phyloP scores from a whole-genome alignment of 331 rosid species.

The Acacia concinna region DNA sequence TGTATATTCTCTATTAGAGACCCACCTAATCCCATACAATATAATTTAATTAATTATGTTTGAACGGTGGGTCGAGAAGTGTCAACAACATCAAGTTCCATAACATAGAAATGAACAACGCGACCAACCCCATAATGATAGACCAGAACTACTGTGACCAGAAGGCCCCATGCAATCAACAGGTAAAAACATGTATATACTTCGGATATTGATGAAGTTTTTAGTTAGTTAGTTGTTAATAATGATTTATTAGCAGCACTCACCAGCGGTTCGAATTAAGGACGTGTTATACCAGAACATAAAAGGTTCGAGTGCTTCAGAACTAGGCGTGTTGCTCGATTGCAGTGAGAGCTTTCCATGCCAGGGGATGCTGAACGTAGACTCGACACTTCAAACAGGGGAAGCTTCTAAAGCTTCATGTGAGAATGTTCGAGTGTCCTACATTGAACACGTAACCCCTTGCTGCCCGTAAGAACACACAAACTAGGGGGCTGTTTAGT shows the following conservation, averaged over 20 bases:
- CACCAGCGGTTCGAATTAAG: constrained; percentile 54
- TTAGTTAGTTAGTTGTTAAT: not conserved
- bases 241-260: constrained; percentile 33
- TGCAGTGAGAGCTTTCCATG: constrained; percentile 67
- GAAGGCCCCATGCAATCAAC: constrained; percentile 44
- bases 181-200: constrained; percentile 25
- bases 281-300: constrained; percentile 67
- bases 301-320: constrained; percentile 51
- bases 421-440: constrained; percentile 41
- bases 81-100: constrained; percentile 58
- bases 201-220: not conserved
- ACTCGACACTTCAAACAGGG: constrained; percentile 33
- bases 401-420: constrained; percentile 39
- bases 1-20: not conserved
- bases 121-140: constrained; percentile 60
- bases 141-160: constrained; percentile 68
- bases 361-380: constrained; percentile 45
- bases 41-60: not conserved
- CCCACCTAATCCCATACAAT: not conserved
- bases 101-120: constrained; percentile 60
- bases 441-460: constrained; percentile 52
- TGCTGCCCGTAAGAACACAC: no score
- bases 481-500: no score
- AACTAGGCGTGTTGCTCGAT: constrained; percentile 57
- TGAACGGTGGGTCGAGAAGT: constrained; percentile 69